Evolutionary conservation across 441 rosid genomes (phyloP), one percentile per base, ranked within the genome.

Genomic region (Pelargonium citronellum): DNA sequence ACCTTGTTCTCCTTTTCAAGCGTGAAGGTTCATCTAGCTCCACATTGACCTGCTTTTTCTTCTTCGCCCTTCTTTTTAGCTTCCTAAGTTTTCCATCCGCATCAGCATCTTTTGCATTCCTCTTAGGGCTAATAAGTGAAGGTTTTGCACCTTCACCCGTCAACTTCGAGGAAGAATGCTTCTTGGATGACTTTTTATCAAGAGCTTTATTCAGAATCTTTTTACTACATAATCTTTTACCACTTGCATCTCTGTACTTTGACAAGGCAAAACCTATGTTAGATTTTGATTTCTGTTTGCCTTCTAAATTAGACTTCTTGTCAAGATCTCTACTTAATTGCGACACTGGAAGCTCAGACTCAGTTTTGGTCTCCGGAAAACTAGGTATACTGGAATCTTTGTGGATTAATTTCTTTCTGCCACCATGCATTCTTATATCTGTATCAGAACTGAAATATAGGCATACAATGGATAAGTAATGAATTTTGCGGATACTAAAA

Each of bases 1-100:
- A 90, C 88, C 90, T 90, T 4, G 95, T 81, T 75, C 97, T 84
- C 82, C 95, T 89, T 77, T 89, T 96, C 89, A 95, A 84, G 61
- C 91, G 85, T 47, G 86, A 82, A 34, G 97, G 84, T 69, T 90
- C 95, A 77, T 92, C 96, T 39, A 80, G 67, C 83, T 84, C 89
- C 37, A 69, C 82, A 79, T 80, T 82, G 78, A 79, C 77, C 77
- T 74, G 82, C 72, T 78, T 75, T 69, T 78, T 76, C 69, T 69
- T 88, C 79, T 81, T 91, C 69, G 76, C 84, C 72, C 75, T 89
- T 80, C 76, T 84, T 75, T 74, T 90, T 55, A 20, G 82, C 60
- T 76, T 86, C 69, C 79, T 79, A 57, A 68, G 71, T 71, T 78
- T 68, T 70, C 68, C 75, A 63, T 76, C 86, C n/a, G 70, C 75